A percentile compares a stretch with the other conserved stretches of the same genome.
phyloP scores from a whole-genome alignment of 495 filamentous ascomycete genomes.

The Amorphotheca resinae region DNA sequence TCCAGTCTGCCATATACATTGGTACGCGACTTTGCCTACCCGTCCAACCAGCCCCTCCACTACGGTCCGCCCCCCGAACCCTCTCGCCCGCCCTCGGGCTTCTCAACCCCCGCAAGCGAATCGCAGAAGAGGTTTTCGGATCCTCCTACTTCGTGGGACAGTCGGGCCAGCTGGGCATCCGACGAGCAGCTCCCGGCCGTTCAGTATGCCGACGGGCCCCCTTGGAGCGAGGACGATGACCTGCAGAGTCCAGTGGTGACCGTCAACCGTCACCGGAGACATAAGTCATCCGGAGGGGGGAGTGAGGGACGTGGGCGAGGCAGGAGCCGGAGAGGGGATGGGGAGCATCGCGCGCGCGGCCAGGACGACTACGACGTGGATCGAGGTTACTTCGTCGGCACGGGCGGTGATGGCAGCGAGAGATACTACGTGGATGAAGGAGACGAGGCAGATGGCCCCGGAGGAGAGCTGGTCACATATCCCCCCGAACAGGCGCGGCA shows the following conservation, averaged over 20 bases:
- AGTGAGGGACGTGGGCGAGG: constrained; percentile 26
- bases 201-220: constrained; percentile 81
- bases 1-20: constrained; percentile 79
- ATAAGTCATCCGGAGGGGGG: constrained; percentile 50
- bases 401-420: constrained; percentile 55
- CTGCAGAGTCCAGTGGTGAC: constrained; percentile 79
- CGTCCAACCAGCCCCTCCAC: constrained; percentile 68
- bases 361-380: constrained; percentile 35
- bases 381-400: constrained; percentile 52
- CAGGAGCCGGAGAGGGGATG: constrained; percentile 30
- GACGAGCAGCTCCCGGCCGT: constrained; percentile 66
- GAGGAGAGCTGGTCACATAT: constrained; percentile 72
- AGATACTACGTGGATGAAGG: constrained; percentile 66
- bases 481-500: constrained; percentile 51
- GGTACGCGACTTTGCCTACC: constrained; percentile 95
- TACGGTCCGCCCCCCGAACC: constrained; percentile 80
- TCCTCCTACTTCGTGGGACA: constrained; percentile 53
- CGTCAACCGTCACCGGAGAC: constrained; percentile 66
- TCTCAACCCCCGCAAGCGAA: constrained; percentile 79
- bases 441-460: constrained; percentile 56
- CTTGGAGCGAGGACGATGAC: constrained; percentile 97
- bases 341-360: constrained; percentile 26
- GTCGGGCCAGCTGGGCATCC: constrained; percentile 29
- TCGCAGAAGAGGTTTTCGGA: constrained; percentile 65
- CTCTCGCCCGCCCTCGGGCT: constrained; percentile 53